These are phyloP conservation scores for Cutaneotrichosporon dermatis DNA, from an alignment of 1,284 basidiomycete species.

Conservation along the genomic window DNA sequence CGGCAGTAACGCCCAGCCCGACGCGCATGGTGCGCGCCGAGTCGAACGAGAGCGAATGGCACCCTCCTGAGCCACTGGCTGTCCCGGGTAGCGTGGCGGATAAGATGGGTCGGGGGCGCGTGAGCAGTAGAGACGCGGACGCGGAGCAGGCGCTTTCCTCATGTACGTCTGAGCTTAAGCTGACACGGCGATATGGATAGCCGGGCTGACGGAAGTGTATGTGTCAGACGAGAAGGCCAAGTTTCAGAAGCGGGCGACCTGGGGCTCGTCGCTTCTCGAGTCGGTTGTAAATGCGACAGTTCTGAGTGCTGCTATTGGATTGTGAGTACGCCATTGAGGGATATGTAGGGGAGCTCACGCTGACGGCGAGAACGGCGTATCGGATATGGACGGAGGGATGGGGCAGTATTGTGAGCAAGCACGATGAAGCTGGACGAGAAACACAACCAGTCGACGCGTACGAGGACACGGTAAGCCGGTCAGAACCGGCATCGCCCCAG, in stretches of 20 bases:
- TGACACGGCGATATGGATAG: too few species aligned
- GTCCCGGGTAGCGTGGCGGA: too few species aligned
- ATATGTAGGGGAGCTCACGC: background rate
- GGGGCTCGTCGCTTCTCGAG: slow-evolving; percentile 5
- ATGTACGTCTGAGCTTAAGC: background rate
- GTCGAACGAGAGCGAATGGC: background rate
- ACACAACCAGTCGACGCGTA: background rate
- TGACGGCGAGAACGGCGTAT: slow-evolving; percentile 27
- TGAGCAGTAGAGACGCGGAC: background rate
- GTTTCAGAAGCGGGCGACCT: background rate
- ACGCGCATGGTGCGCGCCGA: background rate
- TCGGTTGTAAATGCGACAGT: slow-evolving; percentile 30
- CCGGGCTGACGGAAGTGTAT: slow-evolving; percentile 1
- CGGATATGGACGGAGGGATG: slow-evolving; percentile 19
- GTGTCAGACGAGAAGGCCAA: slow-evolving; percentile 2
- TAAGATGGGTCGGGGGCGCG: background rate
- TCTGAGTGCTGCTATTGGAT: slow-evolving; percentile 30
- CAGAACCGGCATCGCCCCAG: background rate
- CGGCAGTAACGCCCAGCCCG: background rate
- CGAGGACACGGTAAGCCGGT: background rate
- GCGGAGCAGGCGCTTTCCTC: background rate
- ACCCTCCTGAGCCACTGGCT: too few species aligned
- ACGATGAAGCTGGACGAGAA: background rate
- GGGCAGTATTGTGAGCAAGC: background rate
- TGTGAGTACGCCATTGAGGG: slow-evolving; percentile 21